These are phyloP conservation scores for Solanum hybrid DNA, from an alignment of 305 asterid genomes.

Conservation along the genomic window DNA sequence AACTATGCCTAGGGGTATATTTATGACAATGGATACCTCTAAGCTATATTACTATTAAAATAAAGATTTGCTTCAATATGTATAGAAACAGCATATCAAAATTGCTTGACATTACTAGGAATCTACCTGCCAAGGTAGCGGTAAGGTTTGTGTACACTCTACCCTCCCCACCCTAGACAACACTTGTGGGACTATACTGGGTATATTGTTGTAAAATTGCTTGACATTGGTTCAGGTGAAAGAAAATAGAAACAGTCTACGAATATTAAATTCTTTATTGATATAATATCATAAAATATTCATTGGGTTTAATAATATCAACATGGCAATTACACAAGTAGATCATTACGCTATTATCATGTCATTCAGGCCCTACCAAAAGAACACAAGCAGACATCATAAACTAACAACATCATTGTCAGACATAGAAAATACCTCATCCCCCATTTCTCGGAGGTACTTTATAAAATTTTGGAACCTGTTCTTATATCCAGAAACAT, in stretches of 20 bases:
- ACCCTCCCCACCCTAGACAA: background rate
- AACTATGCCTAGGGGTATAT: background rate
- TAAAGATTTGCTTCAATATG: background rate
- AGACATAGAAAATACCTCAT: conserved; percentile 54
- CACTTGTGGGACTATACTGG: background rate
- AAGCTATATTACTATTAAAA: background rate
- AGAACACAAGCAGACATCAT: background rate
- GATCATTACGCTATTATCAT: background rate
- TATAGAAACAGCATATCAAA: background rate
- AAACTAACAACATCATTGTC: background rate
- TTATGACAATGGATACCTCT: background rate
- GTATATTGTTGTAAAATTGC: background rate
- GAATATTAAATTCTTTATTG: background rate
- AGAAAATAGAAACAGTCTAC: background rate
- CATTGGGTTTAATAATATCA: background rate
- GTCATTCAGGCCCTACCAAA: background rate
- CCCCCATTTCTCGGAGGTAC: conserved; percentile 97
- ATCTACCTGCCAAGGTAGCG: background rate
- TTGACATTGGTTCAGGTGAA: background rate
- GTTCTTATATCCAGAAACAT: conserved; percentile 91
- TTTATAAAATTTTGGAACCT: conserved; percentile 95
- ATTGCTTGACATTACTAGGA: background rate
- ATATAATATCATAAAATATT: background rate
- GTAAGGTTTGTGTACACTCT: background rate
- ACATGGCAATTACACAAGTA: background rate